Evolutionary conservation across 2,329 filamentous ascomycete species (phyloP).

Genomic region (Gaeumannomyces sp.): DNA sequence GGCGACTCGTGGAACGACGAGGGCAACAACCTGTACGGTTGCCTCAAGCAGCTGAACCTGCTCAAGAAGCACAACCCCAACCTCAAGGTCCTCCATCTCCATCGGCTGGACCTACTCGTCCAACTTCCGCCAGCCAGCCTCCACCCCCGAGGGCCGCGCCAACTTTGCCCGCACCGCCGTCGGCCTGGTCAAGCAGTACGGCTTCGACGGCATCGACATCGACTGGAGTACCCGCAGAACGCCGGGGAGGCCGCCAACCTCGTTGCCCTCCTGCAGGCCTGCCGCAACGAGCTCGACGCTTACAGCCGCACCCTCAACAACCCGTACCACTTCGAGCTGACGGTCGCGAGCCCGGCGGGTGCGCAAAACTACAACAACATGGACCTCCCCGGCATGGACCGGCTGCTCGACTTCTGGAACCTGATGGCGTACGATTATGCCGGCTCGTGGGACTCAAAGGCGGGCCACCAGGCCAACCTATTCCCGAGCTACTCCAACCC

Average conservation of each 20-base stretch:
- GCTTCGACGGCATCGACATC: constrained; percentile 56
- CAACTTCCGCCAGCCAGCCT: constrained; percentile 73
- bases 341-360: constrained; percentile 58
- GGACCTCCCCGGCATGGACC: constrained; percentile 58
- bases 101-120: constrained; percentile 89
- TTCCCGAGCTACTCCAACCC: constrained; percentile 53
- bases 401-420: constrained; percentile 67
- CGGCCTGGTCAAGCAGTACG: constrained; percentile 69
- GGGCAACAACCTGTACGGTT: constrained; percentile 81
- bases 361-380: constrained; percentile 56
- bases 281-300: constrained; percentile 51
- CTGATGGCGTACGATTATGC: constrained; percentile 87
- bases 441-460: constrained; percentile 67
- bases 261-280: constrained; percentile 51
- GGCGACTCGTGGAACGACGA: constrained; percentile 63
- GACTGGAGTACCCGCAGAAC: constrained; percentile 62
- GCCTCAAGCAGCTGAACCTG: constrained; percentile 80
- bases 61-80: constrained; percentile 76
- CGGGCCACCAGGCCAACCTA: constrained; percentile 80
- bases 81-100: constrained; percentile 76
- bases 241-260: constrained; percentile 48
- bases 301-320: constrained; percentile 40
- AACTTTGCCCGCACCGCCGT: constrained; percentile 71
- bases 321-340: constrained; percentile 55
- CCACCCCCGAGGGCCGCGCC: constrained; percentile 60